A percentile compares a stretch with the other conserved stretches of the same genome.
Evolutionary conservation across 305 asterid species (phyloP).

Genomic region (Rubia balearica): DNA sequence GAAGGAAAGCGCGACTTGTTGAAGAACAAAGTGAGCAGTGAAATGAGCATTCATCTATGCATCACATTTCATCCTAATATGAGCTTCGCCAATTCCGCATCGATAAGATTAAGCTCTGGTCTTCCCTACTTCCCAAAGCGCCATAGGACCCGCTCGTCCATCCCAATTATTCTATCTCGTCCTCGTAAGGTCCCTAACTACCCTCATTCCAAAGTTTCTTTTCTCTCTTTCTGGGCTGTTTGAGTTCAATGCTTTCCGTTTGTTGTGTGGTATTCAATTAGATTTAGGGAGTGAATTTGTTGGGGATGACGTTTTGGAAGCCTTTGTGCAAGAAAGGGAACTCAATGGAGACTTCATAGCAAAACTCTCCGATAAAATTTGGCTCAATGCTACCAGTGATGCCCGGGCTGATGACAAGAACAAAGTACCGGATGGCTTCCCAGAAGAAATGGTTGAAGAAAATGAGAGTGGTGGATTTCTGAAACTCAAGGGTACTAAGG

Average conservation of each 20-base stretch:
- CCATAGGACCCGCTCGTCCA: slow-evolving; percentile 32
- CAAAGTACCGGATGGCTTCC: slow-evolving; percentile 8
- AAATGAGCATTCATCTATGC: too few species aligned
- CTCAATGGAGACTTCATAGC: slow-evolving; percentile 64
- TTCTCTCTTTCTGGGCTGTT: slow-evolving; percentile 13
- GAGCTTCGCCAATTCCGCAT: slow-evolving; percentile 14
- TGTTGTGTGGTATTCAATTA: neutral
- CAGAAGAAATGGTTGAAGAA: slow-evolving; percentile 31
- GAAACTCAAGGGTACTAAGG: slow-evolving; percentile 65
- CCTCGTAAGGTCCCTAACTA: slow-evolving; percentile 34
- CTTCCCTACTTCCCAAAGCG: slow-evolving; percentile 18
- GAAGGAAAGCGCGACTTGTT: neutral
- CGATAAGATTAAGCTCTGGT: slow-evolving; percentile 7
- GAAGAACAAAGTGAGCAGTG: neutral
- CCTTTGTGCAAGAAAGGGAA: slow-evolving; percentile 67
- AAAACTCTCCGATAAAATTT: slow-evolving; percentile 57
- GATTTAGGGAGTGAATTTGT: slow-evolving; percentile 33
- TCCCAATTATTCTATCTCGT: slow-evolving; percentile 35
- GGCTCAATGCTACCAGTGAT: slow-evolving; percentile 35
- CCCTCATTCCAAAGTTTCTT: neutral
- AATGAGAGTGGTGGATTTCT: slow-evolving; percentile 65
- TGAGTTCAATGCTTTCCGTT: slow-evolving; percentile 1
- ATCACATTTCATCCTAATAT: neutral
- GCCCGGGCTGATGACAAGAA: neutral
- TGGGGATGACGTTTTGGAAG: slow-evolving; percentile 55